Conservation (phyloP, 371 early-diverging fungal species). For the Mortierella sp. region DNA sequence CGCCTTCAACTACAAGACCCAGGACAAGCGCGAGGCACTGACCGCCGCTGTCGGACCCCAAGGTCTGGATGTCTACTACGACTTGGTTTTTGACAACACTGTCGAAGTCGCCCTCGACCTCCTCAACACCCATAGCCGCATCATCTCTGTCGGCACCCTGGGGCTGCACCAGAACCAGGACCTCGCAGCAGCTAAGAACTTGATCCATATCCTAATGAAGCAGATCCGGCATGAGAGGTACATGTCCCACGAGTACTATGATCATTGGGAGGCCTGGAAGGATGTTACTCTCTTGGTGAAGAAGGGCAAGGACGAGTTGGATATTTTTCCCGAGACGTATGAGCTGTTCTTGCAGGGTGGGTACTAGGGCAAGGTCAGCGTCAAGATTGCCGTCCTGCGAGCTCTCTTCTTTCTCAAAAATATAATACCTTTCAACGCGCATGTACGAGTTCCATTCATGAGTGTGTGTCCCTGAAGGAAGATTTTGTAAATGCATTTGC, state of each 20-base stretch:
- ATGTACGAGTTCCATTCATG: too few species aligned
- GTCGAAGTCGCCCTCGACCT: slow-evolving; percentile 69
- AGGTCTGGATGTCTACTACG: slow-evolving; percentile 75
- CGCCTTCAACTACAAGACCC: slow-evolving; percentile 82
- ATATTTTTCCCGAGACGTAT: slow-evolving; percentile 14
- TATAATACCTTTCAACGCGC: too few species aligned
- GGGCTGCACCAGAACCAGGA: neutral
- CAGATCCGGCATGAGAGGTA: slow-evolving; percentile 21
- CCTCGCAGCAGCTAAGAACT: slow-evolving; percentile 17
- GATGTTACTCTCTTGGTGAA: slow-evolving; percentile 23
- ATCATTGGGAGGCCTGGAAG: slow-evolving; percentile 20
- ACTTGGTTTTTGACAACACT: slow-evolving; percentile 73
- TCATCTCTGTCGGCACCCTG: slow-evolving; percentile 18
- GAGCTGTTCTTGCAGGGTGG: slow-evolving; percentile 28
- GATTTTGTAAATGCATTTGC: too few species aligned
- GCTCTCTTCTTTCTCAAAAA: too few species aligned
- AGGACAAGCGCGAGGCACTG: slow-evolving; percentile 54
- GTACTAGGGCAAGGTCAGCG: slow-evolving; percentile 33
- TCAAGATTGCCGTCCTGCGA: slow-evolving; percentile 6
- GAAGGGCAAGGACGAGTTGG: slow-evolving; percentile 13
- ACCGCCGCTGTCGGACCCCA: slow-evolving; percentile 58
- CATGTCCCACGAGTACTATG: slow-evolving; percentile 22
- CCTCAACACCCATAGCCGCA: slow-evolving; percentile 14
- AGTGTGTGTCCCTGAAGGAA: too few species aligned
- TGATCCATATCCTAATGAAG: slow-evolving; percentile 2